Conservation (phyloP, 2,329 filamentous ascomycete species). For the Trichophyton rubrum region DNA sequence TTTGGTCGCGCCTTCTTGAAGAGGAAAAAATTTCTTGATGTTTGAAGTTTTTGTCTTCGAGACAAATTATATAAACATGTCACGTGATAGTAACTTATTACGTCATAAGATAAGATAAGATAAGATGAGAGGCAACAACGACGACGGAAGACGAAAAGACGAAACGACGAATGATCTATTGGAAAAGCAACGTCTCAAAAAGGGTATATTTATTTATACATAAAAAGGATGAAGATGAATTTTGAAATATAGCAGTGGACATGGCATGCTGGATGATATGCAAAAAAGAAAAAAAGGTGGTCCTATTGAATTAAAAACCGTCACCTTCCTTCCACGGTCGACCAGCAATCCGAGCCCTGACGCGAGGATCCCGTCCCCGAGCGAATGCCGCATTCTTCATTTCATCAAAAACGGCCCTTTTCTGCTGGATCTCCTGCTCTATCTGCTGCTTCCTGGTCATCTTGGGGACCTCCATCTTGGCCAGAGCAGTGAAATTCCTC, state of each 20-base stretch:
- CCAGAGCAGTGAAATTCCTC: constrained; percentile 17
- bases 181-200: too few relatives aligned
- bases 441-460: constrained; percentile 34
- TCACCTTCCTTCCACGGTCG: constrained; percentile 45
- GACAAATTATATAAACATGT: constrained; percentile 3
- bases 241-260: neutral
- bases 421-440: constrained; percentile 31
- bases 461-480: constrained; percentile 26
- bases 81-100: neutral
- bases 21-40: neutral
- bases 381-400: constrained; percentile 35
- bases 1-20: constrained; percentile 5
- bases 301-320: constrained; percentile 34
- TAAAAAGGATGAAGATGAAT: neutral
- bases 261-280: neutral
- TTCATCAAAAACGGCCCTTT: constrained; percentile 32
- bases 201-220: too few relatives aligned
- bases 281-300: neutral
- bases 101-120: neutral
- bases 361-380: constrained; percentile 39
- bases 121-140: too few relatives aligned
- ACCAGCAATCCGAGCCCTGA: constrained; percentile 42
- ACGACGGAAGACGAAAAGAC: too few relatives aligned
- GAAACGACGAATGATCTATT: too few relatives aligned
- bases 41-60: constrained; percentile 7